A percentile compares a stretch with the other conserved stretches of the same genome.
phyloP scores from a whole-genome alignment of 768 basidiomycete species.

The Candolleomyces eurysporus region DNA sequence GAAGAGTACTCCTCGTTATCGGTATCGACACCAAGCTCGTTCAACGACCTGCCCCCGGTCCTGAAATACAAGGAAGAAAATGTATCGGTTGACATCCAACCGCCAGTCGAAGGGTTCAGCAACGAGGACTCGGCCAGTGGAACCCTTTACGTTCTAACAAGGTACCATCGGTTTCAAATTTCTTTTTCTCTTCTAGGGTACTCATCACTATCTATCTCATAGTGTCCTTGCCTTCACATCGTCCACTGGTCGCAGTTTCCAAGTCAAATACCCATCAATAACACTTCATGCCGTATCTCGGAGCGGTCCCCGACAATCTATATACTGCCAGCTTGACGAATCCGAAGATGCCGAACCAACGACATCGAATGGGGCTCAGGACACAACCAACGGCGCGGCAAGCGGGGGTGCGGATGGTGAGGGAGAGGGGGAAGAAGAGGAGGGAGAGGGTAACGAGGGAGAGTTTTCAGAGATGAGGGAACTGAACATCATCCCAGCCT shows the following conservation, averaged over 20 bases:
- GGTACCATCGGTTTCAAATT: slow-evolving; percentile 40
- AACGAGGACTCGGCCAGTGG: slow-evolving; percentile 54
- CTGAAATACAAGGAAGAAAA: slow-evolving; percentile 71
- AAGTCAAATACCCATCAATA: slow-evolving; percentile 84
- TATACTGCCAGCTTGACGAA: slow-evolving; percentile 96
- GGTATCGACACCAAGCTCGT: slow-evolving; percentile 81
- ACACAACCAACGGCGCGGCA: background rate
- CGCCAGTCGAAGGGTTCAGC: slow-evolving; percentile 60
- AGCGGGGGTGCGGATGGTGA: slow-evolving; percentile 19
- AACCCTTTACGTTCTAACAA: slow-evolving; percentile 82
- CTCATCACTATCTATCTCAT: background rate
- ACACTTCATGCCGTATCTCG: slow-evolving; percentile 93
- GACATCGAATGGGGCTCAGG: slow-evolving; percentile 17
- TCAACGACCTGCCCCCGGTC: slow-evolving; percentile 81
- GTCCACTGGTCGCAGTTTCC: slow-evolving; percentile 67
- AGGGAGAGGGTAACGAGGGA: slow-evolving; percentile 33
- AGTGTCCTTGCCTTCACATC: slow-evolving; percentile 78
- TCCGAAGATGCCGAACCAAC: background rate
- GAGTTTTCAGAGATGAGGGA: slow-evolving; percentile 66
- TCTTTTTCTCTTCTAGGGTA: slow-evolving; percentile 5
- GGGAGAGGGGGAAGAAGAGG: slow-evolving; percentile 32
- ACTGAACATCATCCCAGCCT: slow-evolving; percentile 69
- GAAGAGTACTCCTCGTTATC: slow-evolving; percentile 70
- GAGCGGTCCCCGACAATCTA: slow-evolving; percentile 57
- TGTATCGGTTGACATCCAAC: slow-evolving; percentile 69